phyloP scores from a whole-genome alignment of 768 basidiomycete genomes.

The Sporobolomyces pararoseus region DNA sequence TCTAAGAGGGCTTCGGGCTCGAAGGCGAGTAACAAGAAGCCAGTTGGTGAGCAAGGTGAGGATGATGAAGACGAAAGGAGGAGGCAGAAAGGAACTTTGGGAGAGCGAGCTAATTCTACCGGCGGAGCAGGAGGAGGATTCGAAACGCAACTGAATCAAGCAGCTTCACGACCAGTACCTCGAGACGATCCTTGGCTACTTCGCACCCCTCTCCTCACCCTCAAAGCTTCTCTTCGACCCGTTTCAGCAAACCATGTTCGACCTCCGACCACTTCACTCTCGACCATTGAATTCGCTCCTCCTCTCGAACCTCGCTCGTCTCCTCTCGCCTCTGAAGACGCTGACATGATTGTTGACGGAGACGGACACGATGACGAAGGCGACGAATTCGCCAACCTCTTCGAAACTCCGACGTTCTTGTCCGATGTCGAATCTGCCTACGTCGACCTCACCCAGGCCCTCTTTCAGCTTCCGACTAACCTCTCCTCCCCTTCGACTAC shows the following conservation, averaged over 20 bases:
- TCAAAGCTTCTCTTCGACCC: conserved; percentile 22
- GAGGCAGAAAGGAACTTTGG: neutral
- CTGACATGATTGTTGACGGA: neutral
- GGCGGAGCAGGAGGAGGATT: neutral
- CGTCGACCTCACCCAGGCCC: conserved; percentile 17
- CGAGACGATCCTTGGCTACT: conserved; percentile 23
- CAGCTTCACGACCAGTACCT: neutral
- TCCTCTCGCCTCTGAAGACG: neutral
- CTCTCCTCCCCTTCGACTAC: neutral
- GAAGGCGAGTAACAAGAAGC: neutral
- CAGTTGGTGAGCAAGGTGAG: neutral
- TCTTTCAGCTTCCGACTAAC: conserved; percentile 18
- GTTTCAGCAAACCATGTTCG: neutral
- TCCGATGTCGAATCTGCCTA: conserved; percentile 36
- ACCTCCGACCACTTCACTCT: neutral
- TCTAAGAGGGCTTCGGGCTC: neutral
- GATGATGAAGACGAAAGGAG: neutral
- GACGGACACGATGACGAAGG: neutral
- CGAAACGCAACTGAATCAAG: neutral
- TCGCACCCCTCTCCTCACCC: conserved; percentile 18
- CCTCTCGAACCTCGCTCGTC: conserved; percentile 1
- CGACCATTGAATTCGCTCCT: neutral
- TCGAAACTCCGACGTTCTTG: conserved; percentile 9
- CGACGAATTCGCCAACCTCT: neutral
- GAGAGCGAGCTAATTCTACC: neutral